Evolutionary conservation across 805 yeast species (phyloP).

Genomic region (Teunomyces gatunensis): DNA sequence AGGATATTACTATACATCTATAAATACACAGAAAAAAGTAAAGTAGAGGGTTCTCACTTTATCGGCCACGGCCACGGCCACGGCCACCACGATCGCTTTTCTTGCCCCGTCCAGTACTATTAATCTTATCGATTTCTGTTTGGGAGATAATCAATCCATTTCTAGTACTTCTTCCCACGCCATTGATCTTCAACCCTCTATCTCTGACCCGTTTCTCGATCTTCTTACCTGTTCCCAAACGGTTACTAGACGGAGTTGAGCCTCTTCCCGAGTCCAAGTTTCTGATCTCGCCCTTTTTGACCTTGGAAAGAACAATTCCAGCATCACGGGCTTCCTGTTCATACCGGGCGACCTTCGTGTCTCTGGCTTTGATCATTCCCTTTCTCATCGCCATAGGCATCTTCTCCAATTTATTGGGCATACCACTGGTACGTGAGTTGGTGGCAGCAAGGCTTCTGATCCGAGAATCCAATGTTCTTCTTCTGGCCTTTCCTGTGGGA

Average conservation of each 20-base stretch:
- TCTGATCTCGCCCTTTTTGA: conserved; percentile 64
- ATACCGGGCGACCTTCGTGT: conserved; percentile 49
- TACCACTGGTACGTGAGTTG: conserved; percentile 47
- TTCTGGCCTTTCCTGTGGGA: conserved; percentile 68
- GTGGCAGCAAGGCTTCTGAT: conserved; percentile 42
- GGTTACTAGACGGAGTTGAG: conserved; percentile 46
- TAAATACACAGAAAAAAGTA: not conserved
- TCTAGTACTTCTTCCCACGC: conserved; percentile 73
- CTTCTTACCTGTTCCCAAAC: conserved; percentile 48
- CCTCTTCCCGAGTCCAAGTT: conserved; percentile 53
- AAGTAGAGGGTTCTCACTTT: not conserved
- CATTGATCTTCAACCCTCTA: conserved; percentile 73
- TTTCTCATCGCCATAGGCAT: conserved; percentile 89
- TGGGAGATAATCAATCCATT: conserved; percentile 75
- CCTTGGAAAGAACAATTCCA: conserved; percentile 80
- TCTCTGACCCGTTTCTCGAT: conserved; percentile 51
- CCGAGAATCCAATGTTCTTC: conserved; percentile 60
- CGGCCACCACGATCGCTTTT: conserved; percentile 7
- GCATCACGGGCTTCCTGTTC: conserved; percentile 85
- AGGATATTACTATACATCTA: conserved; percentile 1
- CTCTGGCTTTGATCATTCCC: conserved; percentile 68
- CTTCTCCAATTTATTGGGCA: conserved; percentile 53
- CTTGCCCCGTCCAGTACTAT: conserved; percentile 13
- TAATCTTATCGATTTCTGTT: conserved; percentile 56
- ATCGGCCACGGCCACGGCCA: not conserved